Base-by-base conservation (phyloP, 1,284 basidiomycete genomes). In the Rhodotorula sp. region DNA sequence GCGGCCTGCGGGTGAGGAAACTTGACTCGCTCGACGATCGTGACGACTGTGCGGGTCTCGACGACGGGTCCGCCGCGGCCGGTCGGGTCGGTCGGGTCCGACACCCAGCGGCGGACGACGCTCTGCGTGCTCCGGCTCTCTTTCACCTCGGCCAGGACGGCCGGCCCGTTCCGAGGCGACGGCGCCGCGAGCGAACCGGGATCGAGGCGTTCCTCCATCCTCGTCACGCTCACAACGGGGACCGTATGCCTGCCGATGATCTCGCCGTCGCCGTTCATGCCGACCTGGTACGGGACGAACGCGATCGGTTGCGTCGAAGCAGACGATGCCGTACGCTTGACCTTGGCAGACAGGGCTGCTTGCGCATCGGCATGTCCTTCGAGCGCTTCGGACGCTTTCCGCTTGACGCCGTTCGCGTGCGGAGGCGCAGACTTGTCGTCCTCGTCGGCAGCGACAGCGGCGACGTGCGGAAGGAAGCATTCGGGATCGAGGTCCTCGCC, bases 401-500 rank as follows among this genome's bases (percentile, higher is more conserved):
- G 60, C 31, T 66, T 70, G 46, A 23, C 43, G 3, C 62, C 69
- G 12, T 46, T 46, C 1, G 39, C 58, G 34, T 18, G 14, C 7
- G 34, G 49, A 23, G 46, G 58, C 16, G 59, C 34, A 43, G 57
- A 56, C 34, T 71, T 65, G 29, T 61, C 64, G 8, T 54, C 52
- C 23, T 54, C 23, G 10, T 54, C 52, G 52, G 39, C 39, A 10
- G 39, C 10, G 18, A 69, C 67, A 12, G 46, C 23, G 16, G 62
- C 62, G 8, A 62, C 66, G 49, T 71, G 70, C 26, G 69, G 70
- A 8, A 71, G 68, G 59, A 69, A 63, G 31, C 73, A 65, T 34
- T 67, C 63, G 15, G 88, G 89, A 65, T 91, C 91, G 76, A 90
- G 90, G 21, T 84, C 80, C 65, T 87, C 84, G 14, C 90, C 90